Evolutionary conservation across 108 stramenopile genomes (phyloP), one percentile per base, ranked within the genome.

Genomic region (Nannochloropsis gaditana): DNA sequence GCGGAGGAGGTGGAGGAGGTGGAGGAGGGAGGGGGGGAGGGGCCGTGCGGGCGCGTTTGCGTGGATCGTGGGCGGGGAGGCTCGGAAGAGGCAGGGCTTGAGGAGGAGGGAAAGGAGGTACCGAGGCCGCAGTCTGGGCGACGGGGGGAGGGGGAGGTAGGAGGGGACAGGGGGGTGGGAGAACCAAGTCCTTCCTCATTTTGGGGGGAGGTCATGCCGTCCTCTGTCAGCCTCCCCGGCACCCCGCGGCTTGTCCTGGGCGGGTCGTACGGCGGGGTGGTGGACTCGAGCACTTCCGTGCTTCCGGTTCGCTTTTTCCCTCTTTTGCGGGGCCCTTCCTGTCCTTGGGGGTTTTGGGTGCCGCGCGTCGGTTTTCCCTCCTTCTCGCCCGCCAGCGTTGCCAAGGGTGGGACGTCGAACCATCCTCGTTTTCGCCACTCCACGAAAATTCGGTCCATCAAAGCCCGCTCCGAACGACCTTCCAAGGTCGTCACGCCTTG

Each of bases 341-440:
- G 1, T 15, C 47, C 11, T 15, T 50, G 47, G 47, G 10, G 59
- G 6, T 8, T 0, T 2, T 73, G 59, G 59, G 59, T n/a, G 59
- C 59, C 59, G 31, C 31, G 59, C 59, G 59, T 31, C 31, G 59
- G 59, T n/a, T 8, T 73, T 73, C n/a, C 59, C 59, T n/a, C 59
- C 59, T 73, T n/a, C 59, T 73, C 47, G 11, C 47, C 47, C 47
- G 59, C 59, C 59, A 73, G 59, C 19, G n/a, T n/a, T 1, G 59
- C 59, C 59, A 73, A 73, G 1, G 5, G 15, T 3, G 59, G 59
- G 3, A 73, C 5, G 59, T 73, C 59, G n/a, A 73, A 73, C 59
- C 59, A 73, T n/a, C 59, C 59, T n/a, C 59, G 59, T 73, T 73
- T 73, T 1, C 59, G 59, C 59, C 59, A 73, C 59, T 73, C 59